phyloP scores from a whole-genome alignment of 768 basidiomycete genomes.

The Termitomyces sp. region DNA sequence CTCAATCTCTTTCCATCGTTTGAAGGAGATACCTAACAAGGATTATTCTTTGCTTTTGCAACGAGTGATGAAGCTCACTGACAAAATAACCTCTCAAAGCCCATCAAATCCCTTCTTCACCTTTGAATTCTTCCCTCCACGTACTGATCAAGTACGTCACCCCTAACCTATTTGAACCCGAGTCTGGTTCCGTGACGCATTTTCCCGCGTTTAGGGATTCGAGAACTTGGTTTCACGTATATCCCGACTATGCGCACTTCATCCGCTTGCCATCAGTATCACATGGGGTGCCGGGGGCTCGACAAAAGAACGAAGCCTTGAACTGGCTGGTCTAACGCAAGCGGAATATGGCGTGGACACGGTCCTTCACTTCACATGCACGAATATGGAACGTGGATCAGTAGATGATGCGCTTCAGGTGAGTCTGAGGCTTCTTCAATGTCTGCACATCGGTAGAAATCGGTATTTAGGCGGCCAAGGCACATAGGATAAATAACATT shows the following conservation, averaged over 20 bases:
- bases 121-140: slow-evolving; percentile 96
- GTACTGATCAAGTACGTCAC: slow-evolving; percentile 71
- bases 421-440: slow-evolving; percentile 14
- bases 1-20: neutral
- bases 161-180: neutral
- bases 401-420: slow-evolving; percentile 86
- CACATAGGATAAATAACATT: slow-evolving; percentile 79
- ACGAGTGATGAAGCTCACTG: slow-evolving; percentile 60
- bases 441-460: slow-evolving; percentile 4
- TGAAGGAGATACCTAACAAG: neutral
- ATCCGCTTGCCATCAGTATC: slow-evolving; percentile 82
- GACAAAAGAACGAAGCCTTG: slow-evolving; percentile 82
- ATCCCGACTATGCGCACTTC: slow-evolving; percentile 66
- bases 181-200: neutral
- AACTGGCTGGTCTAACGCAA: slow-evolving; percentile 77
- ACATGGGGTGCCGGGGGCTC: slow-evolving; percentile 98
- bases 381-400: slow-evolving; percentile 88
- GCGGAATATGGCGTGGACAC: slow-evolving; percentile 75
- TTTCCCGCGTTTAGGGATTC: slow-evolving; percentile 56
- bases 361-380: slow-evolving; percentile 93
- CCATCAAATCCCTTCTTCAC: slow-evolving; percentile 72
- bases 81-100: slow-evolving; percentile 50
- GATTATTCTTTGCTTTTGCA: neutral
- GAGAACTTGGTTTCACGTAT: slow-evolving; percentile 89
- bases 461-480: slow-evolving; percentile 60